These are phyloP conservation scores for Xylaria sp. DNA, from an alignment of 2,329 filamentous ascomycete genomes.

Conservation along the genomic window DNA sequence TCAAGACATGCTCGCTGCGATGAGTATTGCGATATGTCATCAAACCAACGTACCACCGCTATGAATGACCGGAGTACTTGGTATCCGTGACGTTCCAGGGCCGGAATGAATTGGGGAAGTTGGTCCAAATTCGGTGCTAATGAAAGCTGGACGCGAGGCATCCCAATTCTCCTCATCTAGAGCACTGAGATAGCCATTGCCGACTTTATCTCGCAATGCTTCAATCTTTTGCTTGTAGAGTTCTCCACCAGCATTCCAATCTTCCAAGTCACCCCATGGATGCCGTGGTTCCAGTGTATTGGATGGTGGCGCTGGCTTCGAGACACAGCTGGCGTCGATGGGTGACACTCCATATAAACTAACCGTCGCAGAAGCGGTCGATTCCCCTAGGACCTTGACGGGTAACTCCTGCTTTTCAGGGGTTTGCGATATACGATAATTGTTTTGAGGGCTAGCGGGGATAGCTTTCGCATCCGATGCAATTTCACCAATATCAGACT, in stretches of 20 bases:
- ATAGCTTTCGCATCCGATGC: constrained; percentile 32
- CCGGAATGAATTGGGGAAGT: constrained; percentile 46
- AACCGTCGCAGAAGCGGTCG: constrained; percentile 40
- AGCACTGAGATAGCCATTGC: constrained; percentile 84
- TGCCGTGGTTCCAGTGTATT: constrained; percentile 41
- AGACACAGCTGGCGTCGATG: constrained; percentile 46
- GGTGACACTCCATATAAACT: constrained; percentile 45
- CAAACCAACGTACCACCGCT: constrained; percentile 59
- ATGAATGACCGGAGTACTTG: constrained; percentile 56
- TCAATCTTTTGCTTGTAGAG: constrained; percentile 89
- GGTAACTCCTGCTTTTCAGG: constrained; percentile 45
- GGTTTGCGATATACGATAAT: constrained; percentile 54
- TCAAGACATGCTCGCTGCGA: constrained; percentile 21
- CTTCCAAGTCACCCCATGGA: constrained; percentile 51
- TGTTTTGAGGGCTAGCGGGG: constrained; percentile 36
- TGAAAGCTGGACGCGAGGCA: constrained; percentile 47
- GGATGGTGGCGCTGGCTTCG: constrained; percentile 43
- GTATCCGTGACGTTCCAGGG: constrained; percentile 44
- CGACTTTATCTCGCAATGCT: constrained; percentile 81
- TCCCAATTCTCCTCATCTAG: constrained; percentile 79
- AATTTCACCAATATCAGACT: constrained; percentile 33
- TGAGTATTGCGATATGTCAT: constrained; percentile 29
- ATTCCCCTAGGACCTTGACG: constrained; percentile 41
- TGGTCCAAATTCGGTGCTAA: constrained; percentile 46
- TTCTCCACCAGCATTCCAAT: constrained; percentile 74